phyloP scores from a whole-genome alignment of 352 stramenopile species.

The Globisporangium uncinulatum region DNA sequence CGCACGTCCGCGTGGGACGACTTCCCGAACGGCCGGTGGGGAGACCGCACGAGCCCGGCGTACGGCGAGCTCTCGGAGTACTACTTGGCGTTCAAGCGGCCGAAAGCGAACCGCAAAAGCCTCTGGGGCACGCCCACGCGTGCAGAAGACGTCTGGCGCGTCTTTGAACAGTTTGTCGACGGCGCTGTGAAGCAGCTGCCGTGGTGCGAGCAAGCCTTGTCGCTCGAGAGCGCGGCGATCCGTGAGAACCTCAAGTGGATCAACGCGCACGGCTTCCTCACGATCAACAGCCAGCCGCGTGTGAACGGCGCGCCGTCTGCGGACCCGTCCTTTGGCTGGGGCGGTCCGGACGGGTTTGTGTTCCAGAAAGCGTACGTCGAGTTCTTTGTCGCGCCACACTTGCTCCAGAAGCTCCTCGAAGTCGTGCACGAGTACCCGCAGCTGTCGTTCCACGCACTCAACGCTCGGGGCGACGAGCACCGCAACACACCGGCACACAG shows the following conservation, averaged over 20 bases:
- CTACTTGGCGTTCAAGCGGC: slow-evolving; percentile 86
- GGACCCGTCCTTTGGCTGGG: slow-evolving; percentile 93
- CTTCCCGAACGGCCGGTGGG: slow-evolving; percentile 95
- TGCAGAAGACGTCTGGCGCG: slow-evolving; percentile 90
- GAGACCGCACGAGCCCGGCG: slow-evolving; percentile 90
- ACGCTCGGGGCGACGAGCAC: slow-evolving; percentile 59
- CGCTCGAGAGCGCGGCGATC: slow-evolving; percentile 89
- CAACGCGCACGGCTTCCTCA: slow-evolving; percentile 91
- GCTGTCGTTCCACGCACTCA: slow-evolving; percentile 77
- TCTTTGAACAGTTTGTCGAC: slow-evolving; percentile 90
- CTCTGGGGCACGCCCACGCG: slow-evolving; percentile 82
- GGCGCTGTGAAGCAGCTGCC: slow-evolving; percentile 87
- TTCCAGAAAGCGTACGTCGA: slow-evolving; percentile 99
- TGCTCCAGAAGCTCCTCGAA: slow-evolving; percentile 59
- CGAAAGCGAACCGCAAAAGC: slow-evolving; percentile 61
- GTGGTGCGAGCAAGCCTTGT: slow-evolving; percentile 95
- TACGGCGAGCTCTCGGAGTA: slow-evolving; percentile 96
- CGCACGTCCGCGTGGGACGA: slow-evolving; percentile 96
- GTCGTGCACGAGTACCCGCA: slow-evolving; percentile 58
- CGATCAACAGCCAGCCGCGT: slow-evolving; percentile 92
- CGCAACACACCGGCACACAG: slow-evolving; percentile 73
- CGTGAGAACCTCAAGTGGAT: slow-evolving; percentile 77
- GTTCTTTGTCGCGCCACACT: slow-evolving; percentile 92
- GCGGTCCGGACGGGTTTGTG: slow-evolving; percentile 91
- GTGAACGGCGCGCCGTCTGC: slow-evolving; percentile 90